Conservation (phyloP, 2,329 filamentous ascomycete genomes). For the Fusarium mundagurra region DNA sequence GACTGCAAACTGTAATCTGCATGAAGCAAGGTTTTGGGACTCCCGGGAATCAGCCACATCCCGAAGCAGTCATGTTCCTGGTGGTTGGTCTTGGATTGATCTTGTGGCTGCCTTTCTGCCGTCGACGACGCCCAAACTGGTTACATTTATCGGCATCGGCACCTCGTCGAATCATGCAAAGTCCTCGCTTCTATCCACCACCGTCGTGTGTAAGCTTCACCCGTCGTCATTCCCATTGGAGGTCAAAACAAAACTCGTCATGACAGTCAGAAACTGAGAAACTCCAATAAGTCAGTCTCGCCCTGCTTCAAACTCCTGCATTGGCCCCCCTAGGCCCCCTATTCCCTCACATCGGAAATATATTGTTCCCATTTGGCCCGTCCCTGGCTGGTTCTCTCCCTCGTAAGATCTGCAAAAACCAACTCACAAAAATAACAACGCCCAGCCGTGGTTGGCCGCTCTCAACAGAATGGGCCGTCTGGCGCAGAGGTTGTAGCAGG, state of each 20-base stretch:
- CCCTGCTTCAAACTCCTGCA: background rate
- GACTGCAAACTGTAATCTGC: constrained; percentile 8
- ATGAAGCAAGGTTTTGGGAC: background rate
- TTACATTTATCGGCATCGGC: constrained; percentile 17
- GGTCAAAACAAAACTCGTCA: constrained; percentile 6
- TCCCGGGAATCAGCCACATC: constrained; percentile 21
- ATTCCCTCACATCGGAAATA: constrained; percentile 19
- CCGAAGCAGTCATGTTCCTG: constrained; percentile 3
- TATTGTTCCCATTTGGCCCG: constrained; percentile 17
- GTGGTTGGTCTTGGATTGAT: background rate
- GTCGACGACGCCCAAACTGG: constrained; percentile 18
- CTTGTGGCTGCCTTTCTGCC: constrained; percentile 3
- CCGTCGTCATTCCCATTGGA: constrained; percentile 14
- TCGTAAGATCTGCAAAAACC: constrained; percentile 39
- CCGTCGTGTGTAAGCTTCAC: constrained; percentile 14
- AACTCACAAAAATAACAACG: constrained; percentile 18
- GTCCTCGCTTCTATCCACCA: constrained; percentile 5
- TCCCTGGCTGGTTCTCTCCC: constrained; percentile 27
- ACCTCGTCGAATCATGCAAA: constrained; percentile 4
- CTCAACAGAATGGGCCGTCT: constrained; percentile 13
- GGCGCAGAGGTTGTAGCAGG: background rate
- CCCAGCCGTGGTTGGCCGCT: constrained; percentile 11
- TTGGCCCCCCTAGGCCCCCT: constrained; percentile 9
- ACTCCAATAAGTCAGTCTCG: background rate
- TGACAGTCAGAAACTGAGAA: constrained; percentile 19